Evolutionary conservation across 2,329 filamentous ascomycete genomes (phyloP), one percentile per base, ranked within the genome.

Genomic region (Phaeomoniella chlamydospora): DNA sequence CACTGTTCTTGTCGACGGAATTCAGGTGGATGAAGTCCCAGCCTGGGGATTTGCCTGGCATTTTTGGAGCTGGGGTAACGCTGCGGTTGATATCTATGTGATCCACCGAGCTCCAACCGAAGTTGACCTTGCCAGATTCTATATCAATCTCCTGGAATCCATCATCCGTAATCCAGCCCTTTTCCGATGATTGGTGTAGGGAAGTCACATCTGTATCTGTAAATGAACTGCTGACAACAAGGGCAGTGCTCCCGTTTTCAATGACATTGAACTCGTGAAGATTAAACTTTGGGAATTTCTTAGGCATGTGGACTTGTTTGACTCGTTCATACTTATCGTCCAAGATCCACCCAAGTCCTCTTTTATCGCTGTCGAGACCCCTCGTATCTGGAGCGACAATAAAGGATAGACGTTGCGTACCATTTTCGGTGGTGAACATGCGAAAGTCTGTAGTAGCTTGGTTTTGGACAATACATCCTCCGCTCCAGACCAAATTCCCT

Each of bases 11-110:
- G 44, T 70, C 64, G 17, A 74, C 53, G 22, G 66, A 67, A 51
- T 73, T 71, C 50, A 74, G 64, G 48, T 72, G 68, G 47, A 72
- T 72, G 41, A 62, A 72, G 47, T 74, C 69, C 52, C 67, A 74
- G 1, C 60, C 56, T n/a, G 15, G n/a, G n/a, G n/a, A n/a, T n/a
- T n/a, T n/a, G 16, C 50, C 51, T 4, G 65, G 62, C 38, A 55
- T 53, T n/a, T n/a, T n/a, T n/a, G n/a, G n/a, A n/a, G n/a, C n/a
- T n/a, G n/a, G n/a, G 29, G 63, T 67, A 51, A 63, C 68, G 35
- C 58, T 62, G 26, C 56, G 50, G 3, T 57, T 57, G 1, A 63
- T 64, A 42, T 66, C 61, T n/a, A 72, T 57, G 48, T 74, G 67
- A 38, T 74, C 68, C 6, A 74, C 52, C 42, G 65, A 68, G 18